These are phyloP conservation scores for Poa annua DNA, from an alignment of 176 grass and related monocot species.

Conservation along the genomic window DNA sequence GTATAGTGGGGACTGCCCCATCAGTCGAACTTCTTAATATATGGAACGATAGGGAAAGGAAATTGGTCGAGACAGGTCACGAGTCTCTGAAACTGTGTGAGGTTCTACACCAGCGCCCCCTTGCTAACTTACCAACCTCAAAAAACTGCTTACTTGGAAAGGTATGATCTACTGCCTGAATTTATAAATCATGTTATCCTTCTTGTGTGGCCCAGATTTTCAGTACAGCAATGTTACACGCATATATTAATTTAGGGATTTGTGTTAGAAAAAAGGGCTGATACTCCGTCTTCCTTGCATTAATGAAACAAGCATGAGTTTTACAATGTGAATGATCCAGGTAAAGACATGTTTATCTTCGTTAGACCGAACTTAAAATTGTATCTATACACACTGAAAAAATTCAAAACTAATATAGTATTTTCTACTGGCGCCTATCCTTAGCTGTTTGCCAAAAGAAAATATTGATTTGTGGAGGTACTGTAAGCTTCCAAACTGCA, in stretches of 20 bases:
- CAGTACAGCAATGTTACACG: neutral
- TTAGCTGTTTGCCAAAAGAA: neutral
- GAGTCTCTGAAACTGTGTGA: slow-evolving; percentile 70
- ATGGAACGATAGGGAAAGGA: slow-evolving; percentile 93
- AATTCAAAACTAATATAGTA: neutral
- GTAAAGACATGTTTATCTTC: neutral
- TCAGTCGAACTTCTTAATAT: slow-evolving; percentile 82
- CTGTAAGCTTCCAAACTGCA: slow-evolving; percentile 10
- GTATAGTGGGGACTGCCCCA: slow-evolving; percentile 87
- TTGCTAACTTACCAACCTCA: slow-evolving; percentile 73
- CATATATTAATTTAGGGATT: slow-evolving; percentile 9
- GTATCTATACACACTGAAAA: neutral
- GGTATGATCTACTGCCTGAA: slow-evolving; percentile 42
- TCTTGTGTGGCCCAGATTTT: neutral
- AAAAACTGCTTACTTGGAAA: slow-evolving; percentile 81
- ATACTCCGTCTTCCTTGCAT: neutral
- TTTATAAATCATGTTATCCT: neutral
- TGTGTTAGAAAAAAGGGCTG: neutral
- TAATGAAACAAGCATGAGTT: neutral
- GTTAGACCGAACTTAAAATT: neutral
- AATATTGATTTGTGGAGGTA: neutral
- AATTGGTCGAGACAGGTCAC: slow-evolving; percentile 56
- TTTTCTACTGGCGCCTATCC: neutral
- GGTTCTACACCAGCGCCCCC: slow-evolving; percentile 80
- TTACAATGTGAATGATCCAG: slow-evolving; percentile 2